A percentile compares a stretch with the other conserved stretches of the same genome.
Conservation (phyloP, 108 stramenopile species). For the Mayamaea pseudoterrestris region DNA sequence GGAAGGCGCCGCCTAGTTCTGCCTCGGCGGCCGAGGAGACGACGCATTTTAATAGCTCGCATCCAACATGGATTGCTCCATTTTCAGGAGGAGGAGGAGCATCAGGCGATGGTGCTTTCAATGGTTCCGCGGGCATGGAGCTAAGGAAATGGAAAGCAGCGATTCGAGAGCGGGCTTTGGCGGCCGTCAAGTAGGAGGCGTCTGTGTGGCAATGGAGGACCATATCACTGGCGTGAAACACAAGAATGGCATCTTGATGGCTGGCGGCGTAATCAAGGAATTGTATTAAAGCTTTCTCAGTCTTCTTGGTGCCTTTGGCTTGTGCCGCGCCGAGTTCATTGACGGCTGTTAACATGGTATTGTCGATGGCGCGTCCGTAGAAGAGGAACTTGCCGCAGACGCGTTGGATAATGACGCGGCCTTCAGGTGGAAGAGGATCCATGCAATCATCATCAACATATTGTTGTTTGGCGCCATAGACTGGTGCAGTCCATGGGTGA, state of each 20-base stretch:
- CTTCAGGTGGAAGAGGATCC: slow-evolving; percentile 2
- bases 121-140: too few species aligned
- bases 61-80: neutral
- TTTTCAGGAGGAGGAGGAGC: slow-evolving; percentile 8
- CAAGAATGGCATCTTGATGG: slow-evolving; percentile 27
- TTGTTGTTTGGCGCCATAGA: slow-evolving; percentile 30
- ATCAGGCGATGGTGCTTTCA: neutral
- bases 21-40: slow-evolving; percentile 18
- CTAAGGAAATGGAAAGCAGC: slow-evolving; percentile 18
- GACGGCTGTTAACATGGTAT: slow-evolving; percentile 21
- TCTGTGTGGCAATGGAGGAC: slow-evolving; percentile 17
- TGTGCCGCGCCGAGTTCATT: slow-evolving; percentile 19
- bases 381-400: slow-evolving; percentile 27
- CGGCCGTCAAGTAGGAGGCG: slow-evolving; percentile 21
- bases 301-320: slow-evolving; percentile 13
- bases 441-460: slow-evolving; percentile 9
- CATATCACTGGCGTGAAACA: slow-evolving; percentile 18
- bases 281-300: slow-evolving; percentile 8
- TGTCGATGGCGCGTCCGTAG: slow-evolving; percentile 26
- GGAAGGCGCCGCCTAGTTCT: slow-evolving; percentile 14
- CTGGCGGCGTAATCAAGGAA: slow-evolving; percentile 37
- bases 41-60: slow-evolving; percentile 5
- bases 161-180: slow-evolving; percentile 22
- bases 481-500: slow-evolving; percentile 13
- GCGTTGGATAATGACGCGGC: slow-evolving; percentile 18